Base-by-base conservation (phyloP, 2,329 filamentous ascomycete species). In the Phialocephala subalpina region DNA sequence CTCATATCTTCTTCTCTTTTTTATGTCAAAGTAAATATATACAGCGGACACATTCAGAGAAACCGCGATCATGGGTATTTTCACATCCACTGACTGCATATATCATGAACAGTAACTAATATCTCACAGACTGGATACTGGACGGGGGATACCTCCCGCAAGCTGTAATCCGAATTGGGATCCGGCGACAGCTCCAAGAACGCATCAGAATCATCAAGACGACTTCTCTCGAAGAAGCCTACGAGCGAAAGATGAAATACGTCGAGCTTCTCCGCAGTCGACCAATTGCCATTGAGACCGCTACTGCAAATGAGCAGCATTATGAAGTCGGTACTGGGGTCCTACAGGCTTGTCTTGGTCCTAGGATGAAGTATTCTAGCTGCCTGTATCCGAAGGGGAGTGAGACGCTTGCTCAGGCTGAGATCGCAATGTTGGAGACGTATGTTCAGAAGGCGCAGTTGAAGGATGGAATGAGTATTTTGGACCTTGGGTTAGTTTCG, bases 281-380 rank as follows among this genome's bases (percentile, higher is more conserved):
- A 40, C 88, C 89, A 12, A 91, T 92, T 68, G 90, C 90, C n/a
- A 84, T 92, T 70, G 87, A 90, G 76, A 91, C 89, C 0, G 83
- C 82, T 3, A 80, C 83, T 1, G 89, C 90, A 25, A 92, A 92
- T 75, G 80, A 85, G 72, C 90, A 92, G 81, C 90, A 92, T 77
- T 92, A 92, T 74, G 90, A 92, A 78, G 89, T 92, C 47, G 88
- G 87, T 45, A 90, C 89, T 0, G 87, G 86, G 3, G 86, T 92
- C 27, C 77, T 92, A 47, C 78, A 79, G 33, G 85, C 83, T 33
- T 88, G 84, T 76, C 79, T 92, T 14, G 90, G 90, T 0, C 87
- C 88, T 3, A 80, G 89, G 62, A 92, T 92, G 88, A 92, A 92
- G 82, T 92, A 92, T 76, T 89, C 85, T n/a, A 84, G 81, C 69